Percentiles rank a stretch among this genome's conserved stretches.
Evolutionary conservation across 805 yeast species (phyloP).

Genomic region (Deakozyma indianensis): DNA sequence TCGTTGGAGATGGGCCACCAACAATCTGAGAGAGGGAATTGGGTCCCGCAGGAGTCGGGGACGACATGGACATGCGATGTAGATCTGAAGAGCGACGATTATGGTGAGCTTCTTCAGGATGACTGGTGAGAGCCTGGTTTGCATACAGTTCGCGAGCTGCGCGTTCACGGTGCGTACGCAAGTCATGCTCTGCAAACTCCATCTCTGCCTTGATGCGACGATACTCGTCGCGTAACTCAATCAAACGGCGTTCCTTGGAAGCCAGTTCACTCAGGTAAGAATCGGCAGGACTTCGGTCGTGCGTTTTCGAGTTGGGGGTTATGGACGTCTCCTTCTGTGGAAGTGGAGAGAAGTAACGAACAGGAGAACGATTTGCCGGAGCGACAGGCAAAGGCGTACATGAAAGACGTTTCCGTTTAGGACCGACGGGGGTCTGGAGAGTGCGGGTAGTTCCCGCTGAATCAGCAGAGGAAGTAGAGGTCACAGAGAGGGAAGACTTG

Average conservation of each 20-base stretch:
- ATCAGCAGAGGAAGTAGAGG: neutral
- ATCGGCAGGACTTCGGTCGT: constrained; percentile 3
- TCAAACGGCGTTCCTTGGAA: constrained; percentile 20
- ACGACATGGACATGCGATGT: neutral
- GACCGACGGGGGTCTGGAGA: neutral
- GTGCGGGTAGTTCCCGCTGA: neutral
- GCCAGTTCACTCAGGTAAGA: constrained; percentile 19
- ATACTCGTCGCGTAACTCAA: constrained; percentile 19
- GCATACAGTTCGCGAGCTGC: neutral
- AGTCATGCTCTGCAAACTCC: constrained; percentile 18
- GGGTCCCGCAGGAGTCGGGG: neutral
- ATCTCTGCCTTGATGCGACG: constrained; percentile 14
- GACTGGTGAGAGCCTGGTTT: neutral
- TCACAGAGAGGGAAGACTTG: neutral
- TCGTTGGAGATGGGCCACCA: neutral
- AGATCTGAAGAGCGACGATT: neutral
- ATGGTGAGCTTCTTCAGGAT: neutral
- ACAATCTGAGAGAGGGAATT: neutral
- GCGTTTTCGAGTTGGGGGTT: neutral
- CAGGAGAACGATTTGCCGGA: neutral
- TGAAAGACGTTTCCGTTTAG: neutral
- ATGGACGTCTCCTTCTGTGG: neutral
- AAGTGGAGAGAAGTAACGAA: neutral
- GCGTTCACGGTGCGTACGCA: constrained; percentile 6
- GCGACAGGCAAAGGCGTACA: neutral